Base-by-base conservation (phyloP, 2,329 filamentous ascomycete species). In the Penicillium sp. region DNA sequence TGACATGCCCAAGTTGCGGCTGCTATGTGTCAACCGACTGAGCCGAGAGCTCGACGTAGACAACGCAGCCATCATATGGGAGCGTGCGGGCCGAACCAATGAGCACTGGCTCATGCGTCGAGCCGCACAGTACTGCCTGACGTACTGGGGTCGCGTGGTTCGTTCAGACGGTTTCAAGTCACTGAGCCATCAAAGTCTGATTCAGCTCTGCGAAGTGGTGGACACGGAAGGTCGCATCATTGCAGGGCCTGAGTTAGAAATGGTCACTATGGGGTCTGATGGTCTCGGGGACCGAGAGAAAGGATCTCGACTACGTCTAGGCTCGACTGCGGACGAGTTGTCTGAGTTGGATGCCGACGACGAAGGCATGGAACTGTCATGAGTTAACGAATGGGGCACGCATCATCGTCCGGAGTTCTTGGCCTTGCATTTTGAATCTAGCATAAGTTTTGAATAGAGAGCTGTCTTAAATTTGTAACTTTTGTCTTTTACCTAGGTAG, bases 1-100 rank as follows among this genome's bases (percentile, higher is more conserved):
- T 76, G 93, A 97, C 69, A 95, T 99, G 77, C 92, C 92, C 1
- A 91, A 94, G 62, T 84, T 99, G 22, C 89, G 93, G 18, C 83
- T 96, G 7, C 81, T 97, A 1, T 97, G 93, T 70, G 89, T 97
- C 50, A 93, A 96, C 69, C 85, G 94, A 8, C 82, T 99, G 3
- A 88, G 89, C 52, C 89, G 90, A 57, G 94, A 99, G 69, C 83
- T 99, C 3, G 93, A 97, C 69, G 88, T 97, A 38, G 90, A 96
- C 56, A 92, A 97, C 68, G 93, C 93, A 3, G 96, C 94, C 60
- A 88, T 95, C 63, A 92, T 96, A 53, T 99, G 95, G 92, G 92
- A 97, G 72, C 91, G 92, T 60, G 92, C 94, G 2, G 89, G 88
- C 7, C 85, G 93, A 13, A 93, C 94, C 14, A 90, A 88, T 63